Evolutionary conservation across 2,329 filamentous ascomycete species (phyloP).

Genomic region (Microascus cirrosus): DNA sequence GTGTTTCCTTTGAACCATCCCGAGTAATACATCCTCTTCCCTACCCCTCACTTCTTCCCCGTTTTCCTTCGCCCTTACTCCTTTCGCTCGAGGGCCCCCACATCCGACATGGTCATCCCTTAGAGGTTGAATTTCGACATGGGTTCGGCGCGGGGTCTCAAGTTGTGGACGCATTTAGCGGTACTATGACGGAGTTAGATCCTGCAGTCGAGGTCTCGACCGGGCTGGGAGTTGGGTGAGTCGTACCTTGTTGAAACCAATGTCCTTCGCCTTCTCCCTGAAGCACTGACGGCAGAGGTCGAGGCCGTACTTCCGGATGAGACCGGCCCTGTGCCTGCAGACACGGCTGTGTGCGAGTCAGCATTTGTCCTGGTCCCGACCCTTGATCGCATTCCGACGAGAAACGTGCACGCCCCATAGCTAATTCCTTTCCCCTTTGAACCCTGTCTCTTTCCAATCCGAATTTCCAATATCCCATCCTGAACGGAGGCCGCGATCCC

Average conservation of each 20-base stretch:
- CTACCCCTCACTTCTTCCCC: neutral
- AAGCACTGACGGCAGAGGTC: slow-evolving; percentile 78
- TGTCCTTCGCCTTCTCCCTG: slow-evolving; percentile 62
- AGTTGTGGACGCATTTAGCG: neutral
- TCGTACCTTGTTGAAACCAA: slow-evolving; percentile 61
- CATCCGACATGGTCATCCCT: neutral
- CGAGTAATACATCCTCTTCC: neutral
- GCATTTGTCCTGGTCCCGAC: slow-evolving; percentile 8
- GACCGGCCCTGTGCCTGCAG: slow-evolving; percentile 91
- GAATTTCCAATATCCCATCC: neutral
- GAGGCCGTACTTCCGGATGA: slow-evolving; percentile 99
- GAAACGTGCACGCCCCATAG: neutral
- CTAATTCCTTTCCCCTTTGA: neutral
- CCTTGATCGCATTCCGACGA: neutral
- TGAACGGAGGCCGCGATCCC: neutral
- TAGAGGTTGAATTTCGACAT: neutral
- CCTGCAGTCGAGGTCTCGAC: neutral
- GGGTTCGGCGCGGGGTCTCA: neutral
- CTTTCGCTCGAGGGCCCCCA: neutral
- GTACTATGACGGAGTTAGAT: neutral
- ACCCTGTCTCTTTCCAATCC: neutral
- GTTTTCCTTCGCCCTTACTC: neutral
- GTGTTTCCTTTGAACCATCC: neutral
- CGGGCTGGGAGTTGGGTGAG: neutral
- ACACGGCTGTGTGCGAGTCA: slow-evolving; percentile 40